Conservation (phyloP, 768 basidiomycete genomes). For the Phanerochaete sordida region DNA sequence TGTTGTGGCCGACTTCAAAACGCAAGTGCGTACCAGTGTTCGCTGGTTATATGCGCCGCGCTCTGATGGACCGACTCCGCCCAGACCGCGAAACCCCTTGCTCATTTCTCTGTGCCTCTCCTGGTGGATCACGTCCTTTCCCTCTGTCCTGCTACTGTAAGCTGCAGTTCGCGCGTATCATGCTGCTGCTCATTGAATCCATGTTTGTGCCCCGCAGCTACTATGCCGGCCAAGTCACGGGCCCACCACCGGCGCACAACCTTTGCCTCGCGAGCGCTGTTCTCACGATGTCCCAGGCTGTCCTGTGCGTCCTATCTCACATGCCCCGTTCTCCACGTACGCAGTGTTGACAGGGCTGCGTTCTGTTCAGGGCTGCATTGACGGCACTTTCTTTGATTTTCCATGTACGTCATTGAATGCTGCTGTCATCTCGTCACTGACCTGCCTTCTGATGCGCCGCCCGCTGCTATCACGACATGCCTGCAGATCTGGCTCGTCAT, state of each 20-base stretch:
- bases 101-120: constrained; percentile 15
- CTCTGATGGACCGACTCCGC: no score
- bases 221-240: constrained; percentile 10
- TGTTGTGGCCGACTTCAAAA: constrained; percentile 11
- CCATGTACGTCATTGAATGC: constrained; percentile 9
- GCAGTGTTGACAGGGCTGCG: not conserved
- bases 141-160: constrained; percentile 11
- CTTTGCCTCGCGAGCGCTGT: constrained; percentile 13
- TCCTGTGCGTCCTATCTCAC: constrained; percentile 3
- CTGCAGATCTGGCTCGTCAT: constrained; percentile 9
- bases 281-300: constrained; percentile 12
- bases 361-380: constrained; percentile 1
- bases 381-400: constrained; percentile 12
- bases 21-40: not conserved
- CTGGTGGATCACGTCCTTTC: constrained; percentile 17
- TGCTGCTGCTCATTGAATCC: not conserved
- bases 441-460: no score
- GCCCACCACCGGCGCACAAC: constrained; percentile 8
- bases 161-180: not conserved
- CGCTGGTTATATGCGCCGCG: not conserved
- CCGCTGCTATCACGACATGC: not conserved
- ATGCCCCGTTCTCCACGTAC: not conserved
- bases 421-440: no score
- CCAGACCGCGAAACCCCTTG: constrained; percentile 13
- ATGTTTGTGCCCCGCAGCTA: constrained; percentile 7